Conservation (phyloP, 495 filamentous ascomycete genomes). For the Neurospora cerealis region DNA sequence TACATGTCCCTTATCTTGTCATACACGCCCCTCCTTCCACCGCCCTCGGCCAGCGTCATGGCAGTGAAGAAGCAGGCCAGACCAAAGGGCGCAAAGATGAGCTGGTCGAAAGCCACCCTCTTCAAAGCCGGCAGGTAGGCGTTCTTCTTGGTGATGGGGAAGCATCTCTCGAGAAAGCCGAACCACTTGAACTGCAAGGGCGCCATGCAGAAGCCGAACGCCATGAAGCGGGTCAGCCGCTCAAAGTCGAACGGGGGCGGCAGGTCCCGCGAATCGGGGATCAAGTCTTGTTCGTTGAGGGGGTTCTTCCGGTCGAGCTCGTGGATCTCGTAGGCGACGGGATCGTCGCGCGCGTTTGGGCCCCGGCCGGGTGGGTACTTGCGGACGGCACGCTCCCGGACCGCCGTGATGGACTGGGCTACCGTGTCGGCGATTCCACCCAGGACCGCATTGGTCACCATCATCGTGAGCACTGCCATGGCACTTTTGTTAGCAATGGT, state of each 20-base stretch:
- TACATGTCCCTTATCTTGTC: constrained; percentile 92
- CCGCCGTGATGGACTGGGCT: constrained; percentile 82
- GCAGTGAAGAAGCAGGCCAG: constrained; percentile 85
- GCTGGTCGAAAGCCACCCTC: constrained; percentile 84
- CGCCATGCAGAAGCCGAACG: constrained; percentile 91
- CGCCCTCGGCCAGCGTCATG: constrained; percentile 95
- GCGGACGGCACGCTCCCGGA: constrained; percentile 56
- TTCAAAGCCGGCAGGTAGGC: constrained; percentile 73
- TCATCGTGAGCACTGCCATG: constrained; percentile 77
- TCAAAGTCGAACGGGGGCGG: constrained; percentile 93
- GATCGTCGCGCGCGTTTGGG: constrained; percentile 48
- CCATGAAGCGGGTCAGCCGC: constrained; percentile 85
- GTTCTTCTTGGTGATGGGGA: constrained; percentile 71
- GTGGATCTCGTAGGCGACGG: constrained; percentile 78
- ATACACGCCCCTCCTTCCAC: constrained; percentile 65
- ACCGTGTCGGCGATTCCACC: constrained; percentile 82
- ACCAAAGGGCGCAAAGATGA: constrained; percentile 91
- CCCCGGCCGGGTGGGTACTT: constrained; percentile 32
- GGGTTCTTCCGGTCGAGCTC: constrained; percentile 81
- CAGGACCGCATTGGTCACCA: constrained; percentile 93
- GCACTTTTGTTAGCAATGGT: neutral
- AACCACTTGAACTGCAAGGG: constrained; percentile 98
- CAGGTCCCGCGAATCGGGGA: constrained; percentile 49
- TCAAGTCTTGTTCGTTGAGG: constrained; percentile 53
- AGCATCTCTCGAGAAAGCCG: constrained; percentile 67